phyloP scores from a whole-genome alignment of 768 basidiomycete species.

The Xerocomus potaroensis region DNA sequence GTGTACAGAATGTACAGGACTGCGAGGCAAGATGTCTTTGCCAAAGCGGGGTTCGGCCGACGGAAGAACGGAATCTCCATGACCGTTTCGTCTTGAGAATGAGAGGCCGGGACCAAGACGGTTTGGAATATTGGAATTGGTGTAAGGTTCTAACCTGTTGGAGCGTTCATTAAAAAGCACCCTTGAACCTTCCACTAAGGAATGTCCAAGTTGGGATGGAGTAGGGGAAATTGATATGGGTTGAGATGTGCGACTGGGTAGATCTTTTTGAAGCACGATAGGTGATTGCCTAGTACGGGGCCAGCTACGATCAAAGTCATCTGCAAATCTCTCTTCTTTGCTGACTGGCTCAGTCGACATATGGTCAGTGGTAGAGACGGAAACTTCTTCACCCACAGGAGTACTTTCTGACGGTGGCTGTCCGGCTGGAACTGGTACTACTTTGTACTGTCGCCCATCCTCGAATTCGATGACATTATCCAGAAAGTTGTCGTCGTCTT shows the following conservation, averaged over 20 bases:
- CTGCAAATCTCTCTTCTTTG: conserved; percentile 86
- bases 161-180: conserved; percentile 95
- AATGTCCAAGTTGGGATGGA: conserved; percentile 38
- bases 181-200: conserved; percentile 57
- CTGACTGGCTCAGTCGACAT: conserved; percentile 45
- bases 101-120: conserved; percentile 37
- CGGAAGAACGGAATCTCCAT: conserved; percentile 38
- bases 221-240: conserved; percentile 32
- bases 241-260: conserved; percentile 29
- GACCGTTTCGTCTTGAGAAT: conserved; percentile 38
- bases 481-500: conserved; percentile 89
- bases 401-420: conserved; percentile 25
- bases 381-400: conserved; percentile 11
- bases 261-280: conserved; percentile 39
- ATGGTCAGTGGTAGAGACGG: conserved; percentile 19
- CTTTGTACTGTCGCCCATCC: conserved; percentile 88
- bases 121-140: conserved; percentile 42
- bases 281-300: conserved; percentile 64
- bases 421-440: conserved; percentile 46
- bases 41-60: conserved; percentile 41
- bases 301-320: conserved; percentile 97
- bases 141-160: conserved; percentile 84
- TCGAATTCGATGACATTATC: conserved; percentile 92
- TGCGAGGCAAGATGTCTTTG: conserved; percentile 45
- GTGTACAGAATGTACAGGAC: conserved; percentile 42